Percentiles rank a stretch among this genome's conserved stretches.
Evolutionary conservation across 2,329 filamentous ascomycete genomes (phyloP).

Genomic region (Dactylellina haptotyla): DNA sequence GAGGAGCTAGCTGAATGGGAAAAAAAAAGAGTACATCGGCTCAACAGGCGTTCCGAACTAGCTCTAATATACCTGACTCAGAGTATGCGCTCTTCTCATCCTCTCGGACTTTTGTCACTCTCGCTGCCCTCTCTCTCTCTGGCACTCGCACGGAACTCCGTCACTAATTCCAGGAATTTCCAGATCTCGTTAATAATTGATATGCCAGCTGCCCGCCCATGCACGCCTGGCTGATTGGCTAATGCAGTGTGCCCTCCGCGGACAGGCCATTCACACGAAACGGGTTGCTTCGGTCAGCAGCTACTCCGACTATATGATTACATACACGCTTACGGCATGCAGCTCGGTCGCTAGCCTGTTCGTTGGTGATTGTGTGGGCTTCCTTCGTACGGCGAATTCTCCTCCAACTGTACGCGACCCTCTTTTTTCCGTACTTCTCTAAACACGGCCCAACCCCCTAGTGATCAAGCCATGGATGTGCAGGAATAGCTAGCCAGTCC

Average conservation of each 20-base stretch:
- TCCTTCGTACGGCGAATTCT: not conserved
- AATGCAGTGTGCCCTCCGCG: constrained; percentile 4
- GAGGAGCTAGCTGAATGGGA: not conserved
- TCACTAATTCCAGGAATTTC: constrained; percentile 44
- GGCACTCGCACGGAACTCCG: constrained; percentile 53
- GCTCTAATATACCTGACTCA: constrained; percentile 2
- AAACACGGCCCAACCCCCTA: too few relatives aligned
- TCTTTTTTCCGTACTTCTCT: too few relatives aligned
- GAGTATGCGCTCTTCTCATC: too few relatives aligned
- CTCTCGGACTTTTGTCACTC: not conserved
- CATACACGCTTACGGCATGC: constrained; percentile 53
- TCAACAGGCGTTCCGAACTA: not conserved
- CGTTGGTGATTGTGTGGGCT: not conserved
- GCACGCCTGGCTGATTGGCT: not conserved
- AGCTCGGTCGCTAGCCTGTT: not conserved
- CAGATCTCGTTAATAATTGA: constrained; percentile 27
- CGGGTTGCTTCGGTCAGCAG: constrained; percentile 41
- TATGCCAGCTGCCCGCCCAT: not conserved
- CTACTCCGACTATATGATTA: constrained; percentile 46
- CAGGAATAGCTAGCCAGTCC: not conserved
- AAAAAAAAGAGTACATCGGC: not conserved
- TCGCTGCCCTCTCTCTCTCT: too few relatives aligned
- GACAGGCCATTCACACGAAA: constrained; percentile 32
- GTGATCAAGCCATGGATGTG: not conserved
- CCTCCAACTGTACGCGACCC: too few relatives aligned